Evolutionary conservation across 768 basidiomycete genomes (phyloP).

Genomic region (Arthromyces matolae): DNA sequence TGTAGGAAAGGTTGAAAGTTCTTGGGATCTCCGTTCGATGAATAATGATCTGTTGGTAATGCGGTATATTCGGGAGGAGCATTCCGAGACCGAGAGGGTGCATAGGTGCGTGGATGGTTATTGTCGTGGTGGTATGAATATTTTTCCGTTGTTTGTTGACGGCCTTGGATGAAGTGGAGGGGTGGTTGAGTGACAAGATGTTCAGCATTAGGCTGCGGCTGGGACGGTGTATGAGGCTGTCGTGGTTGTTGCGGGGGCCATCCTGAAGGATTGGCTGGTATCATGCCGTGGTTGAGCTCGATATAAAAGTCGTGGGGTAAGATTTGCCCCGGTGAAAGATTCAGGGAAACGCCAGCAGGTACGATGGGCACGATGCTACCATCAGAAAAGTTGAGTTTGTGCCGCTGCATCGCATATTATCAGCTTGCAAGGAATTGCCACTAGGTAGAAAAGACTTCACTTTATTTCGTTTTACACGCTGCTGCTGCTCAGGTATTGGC

Average conservation of each 20-base stretch:
- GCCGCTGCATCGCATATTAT: conserved; percentile 1
- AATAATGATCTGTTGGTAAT: conserved; percentile 1
- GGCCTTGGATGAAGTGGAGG: neutral
- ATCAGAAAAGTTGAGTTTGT: conserved; percentile 6
- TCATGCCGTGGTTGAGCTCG: conserved; percentile 1
- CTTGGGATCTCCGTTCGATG: neutral
- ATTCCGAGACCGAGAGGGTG: neutral
- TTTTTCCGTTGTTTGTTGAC: too few relatives aligned
- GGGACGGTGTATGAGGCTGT: conserved; percentile 1
- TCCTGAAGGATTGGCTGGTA: neutral
- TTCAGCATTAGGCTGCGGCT: conserved; percentile 8
- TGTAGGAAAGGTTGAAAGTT: neutral
- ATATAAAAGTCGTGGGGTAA: conserved; percentile 35
- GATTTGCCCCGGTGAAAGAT: conserved; percentile 54
- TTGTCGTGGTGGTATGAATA: too few relatives aligned
- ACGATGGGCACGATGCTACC: conserved; percentile 23
- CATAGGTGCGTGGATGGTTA: too few relatives aligned
- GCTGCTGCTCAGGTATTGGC: too few relatives aligned
- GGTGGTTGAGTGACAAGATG: conserved; percentile 6
- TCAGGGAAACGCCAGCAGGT: conserved; percentile 41
- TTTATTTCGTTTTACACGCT: conserved; percentile 6
- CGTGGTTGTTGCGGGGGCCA: conserved; percentile 10
- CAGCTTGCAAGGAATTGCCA: neutral
- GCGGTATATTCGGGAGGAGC: conserved; percentile 12
- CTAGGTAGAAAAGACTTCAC: conserved; percentile 4